Conservation (phyloP, 179 eudicot species). For the Amaranthus tricolor region DNA sequence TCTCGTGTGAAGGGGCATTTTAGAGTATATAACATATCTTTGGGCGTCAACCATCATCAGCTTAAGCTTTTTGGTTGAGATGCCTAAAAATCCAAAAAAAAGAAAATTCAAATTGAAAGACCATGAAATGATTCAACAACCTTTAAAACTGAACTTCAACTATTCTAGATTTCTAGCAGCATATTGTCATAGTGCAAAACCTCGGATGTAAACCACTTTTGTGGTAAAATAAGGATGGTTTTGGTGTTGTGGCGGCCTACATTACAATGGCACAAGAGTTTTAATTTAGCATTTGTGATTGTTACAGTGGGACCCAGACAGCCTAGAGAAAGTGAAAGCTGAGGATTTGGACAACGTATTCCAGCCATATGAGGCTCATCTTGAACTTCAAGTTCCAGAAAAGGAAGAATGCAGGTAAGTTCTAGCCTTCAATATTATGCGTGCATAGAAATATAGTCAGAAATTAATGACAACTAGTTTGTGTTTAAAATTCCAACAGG, state of each 20-base stretch:
- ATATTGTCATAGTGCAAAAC: constrained; percentile 5
- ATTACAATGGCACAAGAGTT: neutral
- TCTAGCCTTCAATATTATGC: neutral
- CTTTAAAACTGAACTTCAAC: too few relatives aligned
- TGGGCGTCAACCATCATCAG: too few relatives aligned
- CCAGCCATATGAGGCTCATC: constrained; percentile 56
- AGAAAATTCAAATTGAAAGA: too few relatives aligned
- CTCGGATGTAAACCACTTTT: neutral
- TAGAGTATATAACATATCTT: too few relatives aligned
- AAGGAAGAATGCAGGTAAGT: constrained; percentile 64
- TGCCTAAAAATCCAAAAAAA: too few relatives aligned
- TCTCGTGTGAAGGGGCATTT: too few relatives aligned
- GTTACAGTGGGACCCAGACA: constrained; percentile 79
- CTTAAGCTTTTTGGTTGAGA: too few relatives aligned
- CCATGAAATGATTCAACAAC: too few relatives aligned
- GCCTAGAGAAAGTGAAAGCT: constrained; percentile 61
- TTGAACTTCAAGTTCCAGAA: constrained; percentile 78
- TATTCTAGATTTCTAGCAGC: neutral
- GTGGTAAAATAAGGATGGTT: too few relatives aligned
- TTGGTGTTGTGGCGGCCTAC: neutral
- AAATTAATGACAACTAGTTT: neutral
- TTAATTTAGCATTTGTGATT: neutral
- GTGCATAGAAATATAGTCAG: neutral
- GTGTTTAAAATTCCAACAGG: constrained; percentile 37
- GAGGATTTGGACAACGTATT: constrained; percentile 60